Percentiles rank a stretch among this genome's conserved stretches.
phyloP scores from a whole-genome alignment of 2,329 filamentous ascomycete species.

The Fusarium oligoseptatum region DNA sequence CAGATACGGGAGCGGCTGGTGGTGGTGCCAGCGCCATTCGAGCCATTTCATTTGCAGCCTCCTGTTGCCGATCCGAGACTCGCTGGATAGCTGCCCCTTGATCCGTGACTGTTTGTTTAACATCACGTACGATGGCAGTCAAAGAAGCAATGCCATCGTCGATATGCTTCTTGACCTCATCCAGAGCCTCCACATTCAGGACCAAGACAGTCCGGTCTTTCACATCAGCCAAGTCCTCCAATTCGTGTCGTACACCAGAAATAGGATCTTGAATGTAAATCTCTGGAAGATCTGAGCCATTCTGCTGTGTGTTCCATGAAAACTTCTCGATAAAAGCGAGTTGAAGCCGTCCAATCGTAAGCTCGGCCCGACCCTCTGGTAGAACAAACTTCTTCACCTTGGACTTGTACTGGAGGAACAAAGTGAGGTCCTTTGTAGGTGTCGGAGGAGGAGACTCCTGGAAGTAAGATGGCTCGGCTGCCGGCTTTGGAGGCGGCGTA shows the following conservation, averaged over 20 bases:
- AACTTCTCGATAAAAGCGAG: conserved; percentile 99
- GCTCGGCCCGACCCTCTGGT: conserved; percentile 83
- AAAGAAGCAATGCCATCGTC: conserved; percentile 90
- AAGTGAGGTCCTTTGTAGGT: conserved; percentile 85
- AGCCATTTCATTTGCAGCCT: conserved; percentile 89
- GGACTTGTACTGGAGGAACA: conserved; percentile 96
- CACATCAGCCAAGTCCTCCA: conserved; percentile 92
- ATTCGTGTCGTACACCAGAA: conserved; percentile 94
- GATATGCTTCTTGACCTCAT: conserved; percentile 96
- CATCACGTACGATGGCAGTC: conserved; percentile 84
- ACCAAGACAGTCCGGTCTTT: conserved; percentile 97
- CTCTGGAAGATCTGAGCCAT: conserved; percentile 91
- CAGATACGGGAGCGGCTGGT: conserved; percentile 57
- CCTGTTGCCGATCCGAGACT: conserved; percentile 91
- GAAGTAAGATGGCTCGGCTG: conserved; percentile 62
- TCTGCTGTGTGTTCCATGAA: conserved; percentile 97
- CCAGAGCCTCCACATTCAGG: conserved; percentile 90
- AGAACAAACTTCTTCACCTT: conserved; percentile 97
- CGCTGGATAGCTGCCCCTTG: conserved; percentile 86
- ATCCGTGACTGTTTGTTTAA: conserved; percentile 86
- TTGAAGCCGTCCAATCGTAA: conserved; percentile 90
- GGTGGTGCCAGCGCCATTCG: conserved; percentile 64
- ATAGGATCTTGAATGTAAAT: conserved; percentile 98
- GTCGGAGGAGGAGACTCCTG: conserved; percentile 73
- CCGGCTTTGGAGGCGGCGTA: conserved; percentile 59